phyloP scores from a whole-genome alignment of 2,329 filamentous ascomycete species.

The Trichoderma endophyticum region DNA sequence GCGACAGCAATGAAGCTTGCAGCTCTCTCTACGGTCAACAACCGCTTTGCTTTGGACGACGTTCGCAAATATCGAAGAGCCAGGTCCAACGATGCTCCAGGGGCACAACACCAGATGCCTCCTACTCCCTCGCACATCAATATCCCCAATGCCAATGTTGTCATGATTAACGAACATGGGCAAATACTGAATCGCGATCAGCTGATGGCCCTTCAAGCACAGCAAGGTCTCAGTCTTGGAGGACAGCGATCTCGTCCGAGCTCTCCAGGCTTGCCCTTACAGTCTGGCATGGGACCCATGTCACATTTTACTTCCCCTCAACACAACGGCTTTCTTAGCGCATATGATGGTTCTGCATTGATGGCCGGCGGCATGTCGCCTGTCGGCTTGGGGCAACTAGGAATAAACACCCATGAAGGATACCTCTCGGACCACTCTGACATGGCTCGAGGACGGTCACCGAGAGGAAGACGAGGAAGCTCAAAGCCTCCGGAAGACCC shows the following conservation, averaged over 20 bases:
- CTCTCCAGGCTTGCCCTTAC: constrained; percentile 84
- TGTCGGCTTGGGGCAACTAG: constrained; percentile 70
- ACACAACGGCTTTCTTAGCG: constrained; percentile 89
- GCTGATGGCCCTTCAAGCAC: constrained; percentile 74
- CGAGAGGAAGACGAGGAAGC: constrained; percentile 85
- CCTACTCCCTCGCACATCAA: constrained; percentile 63
- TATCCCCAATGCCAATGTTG: constrained; percentile 70
- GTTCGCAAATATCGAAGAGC: constrained; percentile 93
- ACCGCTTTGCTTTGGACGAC: constrained; percentile 93
- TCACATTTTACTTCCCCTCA: constrained; percentile 80
- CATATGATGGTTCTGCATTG: constrained; percentile 78
- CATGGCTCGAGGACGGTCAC: constrained; percentile 84
- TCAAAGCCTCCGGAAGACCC: constrained; percentile 98
- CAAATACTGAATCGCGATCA: constrained; percentile 85
- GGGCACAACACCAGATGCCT: constrained; percentile 61
- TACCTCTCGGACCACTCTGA: constrained; percentile 95
- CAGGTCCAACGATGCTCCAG: constrained; percentile 79
- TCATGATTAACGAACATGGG: constrained; percentile 93
- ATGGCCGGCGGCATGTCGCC: constrained; percentile 66
- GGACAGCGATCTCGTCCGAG: constrained; percentile 79
- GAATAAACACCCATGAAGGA: constrained; percentile 68
- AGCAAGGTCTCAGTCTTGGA: constrained; percentile 58
- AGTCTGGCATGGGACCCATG: constrained; percentile 60
- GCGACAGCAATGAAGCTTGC: constrained; percentile 99
- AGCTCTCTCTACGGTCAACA: constrained; percentile 95